Evolutionary conservation across 768 basidiomycete genomes (phyloP).

Genomic region (Strobilomyces dryophilus): DNA sequence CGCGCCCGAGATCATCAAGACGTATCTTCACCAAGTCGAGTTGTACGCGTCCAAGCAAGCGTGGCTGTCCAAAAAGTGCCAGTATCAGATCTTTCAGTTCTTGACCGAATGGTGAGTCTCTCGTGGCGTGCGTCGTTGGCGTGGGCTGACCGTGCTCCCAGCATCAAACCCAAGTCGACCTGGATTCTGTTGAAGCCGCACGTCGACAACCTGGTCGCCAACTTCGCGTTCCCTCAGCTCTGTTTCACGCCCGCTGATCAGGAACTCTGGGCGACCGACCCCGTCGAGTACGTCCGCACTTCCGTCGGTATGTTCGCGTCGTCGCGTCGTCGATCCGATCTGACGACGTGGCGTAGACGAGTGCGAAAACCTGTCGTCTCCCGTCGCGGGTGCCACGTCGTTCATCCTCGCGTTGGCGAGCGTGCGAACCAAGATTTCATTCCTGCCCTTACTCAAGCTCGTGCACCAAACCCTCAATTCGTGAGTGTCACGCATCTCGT

Average conservation of each 20-base stretch:
- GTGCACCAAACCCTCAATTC: conserved; percentile 70
- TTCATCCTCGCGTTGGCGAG: conserved; percentile 77
- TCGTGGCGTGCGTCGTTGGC: neutral
- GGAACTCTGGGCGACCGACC: conserved; percentile 76
- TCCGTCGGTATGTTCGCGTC: conserved; percentile 54
- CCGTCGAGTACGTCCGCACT: conserved; percentile 75
- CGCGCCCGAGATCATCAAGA: conserved; percentile 84
- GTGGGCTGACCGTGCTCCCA: conserved; percentile 32
- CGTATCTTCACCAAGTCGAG: conserved; percentile 63
- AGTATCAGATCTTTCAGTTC: conserved; percentile 80
- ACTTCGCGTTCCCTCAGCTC: conserved; percentile 83
- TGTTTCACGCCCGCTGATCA: conserved; percentile 68
- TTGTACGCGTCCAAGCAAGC: conserved; percentile 67
- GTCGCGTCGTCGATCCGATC: neutral
- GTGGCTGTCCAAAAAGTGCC: conserved; percentile 81
- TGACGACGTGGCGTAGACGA: conserved; percentile 53
- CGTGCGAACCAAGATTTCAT: conserved; percentile 77
- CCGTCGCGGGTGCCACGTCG: conserved; percentile 72
- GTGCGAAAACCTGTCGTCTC: conserved; percentile 73
- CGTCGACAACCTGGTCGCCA: conserved; percentile 69
- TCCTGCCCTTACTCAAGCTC: conserved; percentile 74
- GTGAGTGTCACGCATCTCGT: conserved; percentile 35
- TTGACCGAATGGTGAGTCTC: conserved; percentile 74
- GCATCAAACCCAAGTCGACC: conserved; percentile 90
- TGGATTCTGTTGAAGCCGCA: conserved; percentile 88